Evolutionary conservation across 139 green algal species (phyloP), one percentile per base, ranked within the genome.

Genomic region (Chlorella sp.): DNA sequence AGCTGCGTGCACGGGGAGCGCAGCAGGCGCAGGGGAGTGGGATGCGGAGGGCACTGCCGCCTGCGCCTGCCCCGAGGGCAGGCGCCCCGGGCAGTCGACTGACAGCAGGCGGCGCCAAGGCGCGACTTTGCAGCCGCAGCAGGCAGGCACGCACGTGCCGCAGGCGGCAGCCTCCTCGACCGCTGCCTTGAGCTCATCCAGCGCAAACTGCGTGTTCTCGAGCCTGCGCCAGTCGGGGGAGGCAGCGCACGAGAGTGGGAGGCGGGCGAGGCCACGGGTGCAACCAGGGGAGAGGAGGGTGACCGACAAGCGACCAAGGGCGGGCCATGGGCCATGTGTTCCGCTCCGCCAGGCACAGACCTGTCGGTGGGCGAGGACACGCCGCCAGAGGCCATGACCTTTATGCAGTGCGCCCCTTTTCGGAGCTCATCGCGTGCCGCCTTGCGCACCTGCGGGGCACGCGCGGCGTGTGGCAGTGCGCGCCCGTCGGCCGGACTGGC

Each of bases 311-410:
- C 19, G 59, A 42, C 33, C 23, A 8, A 29, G 8, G 21, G 21
- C 8, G 14, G 9, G 14, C 6, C 56, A 40, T 63, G 27, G n/a
- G 27, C n/a, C 40, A 8, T 11, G 27, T 14, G n/a, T 6, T 33
- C 6, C n/a, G n/a, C 27, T 41, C 27, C 7, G 27, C 56, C 27
- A 5, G 8, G 56, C 56, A 63, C 5, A 38, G 42, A 87, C 82
- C 81, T 84, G 85, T 94, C 89, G 2, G 87, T 90, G 17, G 90
- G 90, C 0, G 67, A 88, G 2, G 86, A 45, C 51, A 93, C 90
- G 0, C 88, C 89, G 1, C 89, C 90, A 0, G 61, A 82, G 0
- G 87, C 90, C 89, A 94, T 94, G 27, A 94, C 48, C 82, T 94
- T 93, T 68, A 94, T 87, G 80, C 84, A 92, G 77, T 86, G 77